Base-by-base conservation (phyloP, 1,284 basidiomycete genomes). In the Tremellales sp. region DNA sequence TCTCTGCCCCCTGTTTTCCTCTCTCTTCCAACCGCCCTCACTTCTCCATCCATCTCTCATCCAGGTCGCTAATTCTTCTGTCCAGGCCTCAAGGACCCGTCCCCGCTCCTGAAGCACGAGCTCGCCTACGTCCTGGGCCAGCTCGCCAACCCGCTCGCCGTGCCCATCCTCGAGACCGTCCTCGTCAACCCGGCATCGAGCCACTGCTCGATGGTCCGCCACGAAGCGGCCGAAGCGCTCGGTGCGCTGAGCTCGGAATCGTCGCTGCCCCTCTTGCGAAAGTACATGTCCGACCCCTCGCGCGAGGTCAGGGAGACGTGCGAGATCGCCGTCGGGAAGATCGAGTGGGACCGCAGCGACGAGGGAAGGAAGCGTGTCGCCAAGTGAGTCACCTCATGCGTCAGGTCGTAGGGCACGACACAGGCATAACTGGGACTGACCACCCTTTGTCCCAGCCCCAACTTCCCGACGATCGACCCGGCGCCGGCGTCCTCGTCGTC, bases 191-290 rank as follows among this genome's bases (percentile, higher is more conserved):
- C 54, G 2, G 47, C 57, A 9, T 62, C 59, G 8, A 26, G 54
- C 43, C 71, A 73, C 50, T 71, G 71, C 50, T 85, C 90, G 1
- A 99, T 99, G 95, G 95, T 98, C 48, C 79, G 94, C 46, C 94
- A 99, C 75, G 94, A 99, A 86, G 93, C 95, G 21, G 95, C 95
- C 16, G 95, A 99, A 75, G 94, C 95, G 3, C 86, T 99, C 77
- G 95, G 94, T 35, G 95, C 95, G 2, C 90, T 98, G 45, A 90
- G 87, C 7, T 78, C 81, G 18, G 67, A 77, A 3, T 61, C 73
- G 0, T 86, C 87, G 5, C 70, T 94, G 16, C 80, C 84, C 2
- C 68, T 92, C 26, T 78, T 99, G 34, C 74, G 78, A 51, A 77
- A 85, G 66, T 93, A 86, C 74, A 71, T 87, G 25, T 70, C 77